These are phyloP conservation scores for Cyclocybe cylindracea DNA, from an alignment of 768 basidiomycete genomes.

Conservation along the genomic window DNA sequence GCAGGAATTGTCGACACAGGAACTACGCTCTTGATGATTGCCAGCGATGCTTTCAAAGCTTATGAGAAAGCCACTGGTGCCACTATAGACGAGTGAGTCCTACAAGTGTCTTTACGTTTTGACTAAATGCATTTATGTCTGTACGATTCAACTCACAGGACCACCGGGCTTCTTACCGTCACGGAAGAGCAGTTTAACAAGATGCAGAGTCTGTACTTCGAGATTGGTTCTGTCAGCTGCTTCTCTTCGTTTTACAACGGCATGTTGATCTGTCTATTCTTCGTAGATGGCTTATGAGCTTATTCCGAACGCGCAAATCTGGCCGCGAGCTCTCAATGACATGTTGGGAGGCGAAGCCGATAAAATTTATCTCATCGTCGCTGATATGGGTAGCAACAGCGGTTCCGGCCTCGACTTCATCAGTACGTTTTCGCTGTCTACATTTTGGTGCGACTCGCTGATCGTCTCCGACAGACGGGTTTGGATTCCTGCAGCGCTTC, in stretches of 20 bases:
- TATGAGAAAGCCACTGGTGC: constrained; percentile 59
- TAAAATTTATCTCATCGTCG: constrained; percentile 55
- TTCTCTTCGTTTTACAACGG: not conserved
- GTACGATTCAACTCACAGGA: constrained; percentile 21
- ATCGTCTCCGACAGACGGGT: constrained; percentile 42
- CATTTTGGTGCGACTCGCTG: not conserved
- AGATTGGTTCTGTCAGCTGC: constrained; percentile 42
- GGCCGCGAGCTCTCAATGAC: constrained; percentile 57
- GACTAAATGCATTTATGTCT: not conserved
- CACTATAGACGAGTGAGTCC: constrained; percentile 44
- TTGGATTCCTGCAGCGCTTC: constrained; percentile 61
- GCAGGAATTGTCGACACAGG: constrained; percentile 54
- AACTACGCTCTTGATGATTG: constrained; percentile 55
- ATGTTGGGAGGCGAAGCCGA: constrained; percentile 49
- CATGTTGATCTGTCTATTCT: not conserved
- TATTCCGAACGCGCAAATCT: constrained; percentile 63
- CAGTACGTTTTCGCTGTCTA: constrained; percentile 33
- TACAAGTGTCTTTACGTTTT: not conserved
- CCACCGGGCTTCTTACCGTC: constrained; percentile 58
- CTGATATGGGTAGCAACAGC: constrained; percentile 48
- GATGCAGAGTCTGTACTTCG: constrained; percentile 54
- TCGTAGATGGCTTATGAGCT: constrained; percentile 48
- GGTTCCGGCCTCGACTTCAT: constrained; percentile 64
- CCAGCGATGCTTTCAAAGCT: constrained; percentile 57
- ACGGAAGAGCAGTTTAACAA: constrained; percentile 47